Evolutionary conservation across 495 filamentous ascomycete species (phyloP).

Genomic region (Staphylotrichum longicolle): DNA sequence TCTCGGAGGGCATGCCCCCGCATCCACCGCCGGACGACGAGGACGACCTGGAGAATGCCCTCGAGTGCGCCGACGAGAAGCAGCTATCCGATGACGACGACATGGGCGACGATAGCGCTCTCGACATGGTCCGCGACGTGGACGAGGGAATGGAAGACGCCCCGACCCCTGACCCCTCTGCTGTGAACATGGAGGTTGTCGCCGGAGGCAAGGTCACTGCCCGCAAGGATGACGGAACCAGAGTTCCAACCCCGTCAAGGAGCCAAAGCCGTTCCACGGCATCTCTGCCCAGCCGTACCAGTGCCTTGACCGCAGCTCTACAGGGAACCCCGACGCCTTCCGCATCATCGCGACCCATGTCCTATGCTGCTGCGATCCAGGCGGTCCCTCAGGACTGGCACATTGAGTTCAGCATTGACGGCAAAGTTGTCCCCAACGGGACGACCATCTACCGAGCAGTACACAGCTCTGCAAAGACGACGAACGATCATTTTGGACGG

Average conservation of each 20-base stretch:
- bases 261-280: conserved; percentile 49
- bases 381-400: conserved; percentile 91
- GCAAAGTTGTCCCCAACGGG: conserved; percentile 78
- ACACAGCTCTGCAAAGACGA: conserved; percentile 63
- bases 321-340: conserved; percentile 52
- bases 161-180: conserved; percentile 69
- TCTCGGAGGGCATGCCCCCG: conserved; percentile 45
- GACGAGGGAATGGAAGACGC: conserved; percentile 82
- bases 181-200: conserved; percentile 90
- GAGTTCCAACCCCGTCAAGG: conserved; percentile 76
- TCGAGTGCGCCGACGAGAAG: conserved; percentile 95
- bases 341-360: conserved; percentile 56
- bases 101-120: conserved; percentile 60
- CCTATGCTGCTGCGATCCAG: conserved; percentile 82
- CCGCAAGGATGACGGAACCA: conserved; percentile 92
- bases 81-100: conserved; percentile 78
- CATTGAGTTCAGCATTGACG: conserved; percentile 90
- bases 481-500: conserved; percentile 65
- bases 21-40: conserved; percentile 55
- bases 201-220: conserved; percentile 90
- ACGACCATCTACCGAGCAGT: conserved; percentile 97
- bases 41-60: conserved; percentile 57
- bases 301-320: conserved; percentile 48
- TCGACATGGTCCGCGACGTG: conserved; percentile 87
- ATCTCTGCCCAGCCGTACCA: conserved; percentile 38